Percentiles rank a stretch among this genome's conserved stretches.
Evolutionary conservation across 2,329 filamentous ascomycete species (phyloP).

Genomic region (Trichoderma guizhouense): DNA sequence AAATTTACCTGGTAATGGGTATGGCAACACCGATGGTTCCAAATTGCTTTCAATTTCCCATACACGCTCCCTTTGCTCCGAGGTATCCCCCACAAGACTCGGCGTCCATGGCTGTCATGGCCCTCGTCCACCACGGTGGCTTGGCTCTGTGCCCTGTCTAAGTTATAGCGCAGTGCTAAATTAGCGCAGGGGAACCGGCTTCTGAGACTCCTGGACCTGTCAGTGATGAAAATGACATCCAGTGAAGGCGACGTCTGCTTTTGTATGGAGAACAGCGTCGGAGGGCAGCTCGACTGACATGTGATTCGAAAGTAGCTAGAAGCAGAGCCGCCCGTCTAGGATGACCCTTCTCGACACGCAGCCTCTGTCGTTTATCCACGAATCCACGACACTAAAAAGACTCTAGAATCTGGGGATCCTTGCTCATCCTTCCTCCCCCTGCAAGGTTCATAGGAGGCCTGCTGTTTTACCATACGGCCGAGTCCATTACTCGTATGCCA

Average conservation of each 20-base stretch:
- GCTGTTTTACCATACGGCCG: neutral
- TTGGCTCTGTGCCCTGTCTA: slow-evolving; percentile 35
- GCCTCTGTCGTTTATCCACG: neutral
- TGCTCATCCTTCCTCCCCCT: neutral
- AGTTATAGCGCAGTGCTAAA: slow-evolving; percentile 58
- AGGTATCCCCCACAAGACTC: slow-evolving; percentile 41
- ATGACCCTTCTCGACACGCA: neutral
- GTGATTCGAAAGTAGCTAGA: neutral
- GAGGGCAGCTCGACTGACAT: neutral
- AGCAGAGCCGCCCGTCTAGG: neutral
- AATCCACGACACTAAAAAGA: neutral
- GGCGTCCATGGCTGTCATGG: slow-evolving; percentile 28
- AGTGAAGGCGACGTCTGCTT: neutral
- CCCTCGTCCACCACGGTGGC: slow-evolving; percentile 35
- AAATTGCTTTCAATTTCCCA: neutral
- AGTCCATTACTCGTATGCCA: too few relatives aligned
- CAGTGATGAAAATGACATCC: slow-evolving; percentile 48
- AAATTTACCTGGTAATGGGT: slow-evolving; percentile 50
- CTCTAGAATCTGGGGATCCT: neutral
- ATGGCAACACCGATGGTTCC: slow-evolving; percentile 32
- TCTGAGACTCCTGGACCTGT: slow-evolving; percentile 58
- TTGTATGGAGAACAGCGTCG: neutral
- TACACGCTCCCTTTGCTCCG: slow-evolving; percentile 20
- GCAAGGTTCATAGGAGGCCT: neutral
- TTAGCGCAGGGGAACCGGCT: slow-evolving; percentile 55